Evolutionary conservation across 768 basidiomycete species (phyloP), one percentile per base, ranked within the genome.

Genomic region (Mycena haematopus): DNA sequence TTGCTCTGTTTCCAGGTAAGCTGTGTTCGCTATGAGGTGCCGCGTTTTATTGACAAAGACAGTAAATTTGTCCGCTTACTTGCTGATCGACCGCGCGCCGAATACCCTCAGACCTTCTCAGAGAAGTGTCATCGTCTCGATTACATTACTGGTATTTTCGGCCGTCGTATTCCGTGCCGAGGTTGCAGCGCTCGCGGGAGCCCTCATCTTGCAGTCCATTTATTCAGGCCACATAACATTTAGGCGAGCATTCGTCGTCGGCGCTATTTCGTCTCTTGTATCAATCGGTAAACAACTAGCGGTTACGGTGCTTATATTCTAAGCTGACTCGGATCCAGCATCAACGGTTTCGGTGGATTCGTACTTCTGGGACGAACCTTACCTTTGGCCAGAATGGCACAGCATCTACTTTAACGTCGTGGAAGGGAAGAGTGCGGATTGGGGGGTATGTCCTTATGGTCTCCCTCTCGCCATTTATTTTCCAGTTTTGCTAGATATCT

Each of bases 371-470:
- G 71, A 81, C 56, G 77, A 76, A 67, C 82, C 78, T 68, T 80
- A 85, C 6, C 71, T 96, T 0, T 98, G 95, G 96, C 96, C 97
- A 0, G 97, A 99, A 72, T 77, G 92, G 17, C 80, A 85, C 1
- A 83, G 86, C 0, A 65, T 96, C 13, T 87, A 87, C 65, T 99
- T 93, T 79, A 99, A 99, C 71, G 85, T 98, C 25, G 77, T 89
- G 6, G 75, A 93, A 71, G 95, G 95, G 15, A 95, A 96, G 73
- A 89, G 91, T 27, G 77, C 88, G 0, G 87, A 95, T 21, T 99
- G 97, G 97, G 97, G 97, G 65, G 93, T 96, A 73, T 66, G 91
- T 82, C 22, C 24, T 21, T 56, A 29, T 29, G 46, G 24, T 62
- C 35, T 14, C 24, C 27, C 47, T 21, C 25, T 56, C 31, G 33